These are phyloP conservation scores for Wickerhamiella parazyma DNA, from an alignment of 805 yeast species.

Conservation along the genomic window DNA sequence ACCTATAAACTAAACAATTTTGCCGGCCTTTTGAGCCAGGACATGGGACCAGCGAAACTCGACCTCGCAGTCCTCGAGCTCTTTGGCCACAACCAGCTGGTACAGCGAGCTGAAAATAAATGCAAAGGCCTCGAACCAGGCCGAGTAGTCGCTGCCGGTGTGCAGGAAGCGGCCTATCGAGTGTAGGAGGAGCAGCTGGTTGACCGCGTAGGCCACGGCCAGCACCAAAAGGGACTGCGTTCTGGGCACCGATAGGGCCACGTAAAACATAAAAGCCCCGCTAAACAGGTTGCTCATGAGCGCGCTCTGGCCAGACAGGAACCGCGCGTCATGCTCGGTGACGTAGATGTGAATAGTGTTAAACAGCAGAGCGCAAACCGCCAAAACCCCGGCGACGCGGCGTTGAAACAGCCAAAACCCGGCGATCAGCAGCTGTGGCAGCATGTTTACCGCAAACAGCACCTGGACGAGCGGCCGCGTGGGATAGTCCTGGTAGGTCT, in stretches of 20 bases:
- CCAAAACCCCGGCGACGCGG: conserved; percentile 28
- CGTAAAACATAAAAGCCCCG: conserved; percentile 14
- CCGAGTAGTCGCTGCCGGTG: conserved; percentile 11
- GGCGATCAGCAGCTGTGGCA: conserved; percentile 59
- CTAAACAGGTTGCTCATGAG: conserved; percentile 10
- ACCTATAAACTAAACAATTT: not conserved
- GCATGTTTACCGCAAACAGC: conserved; percentile 64
- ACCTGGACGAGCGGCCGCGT: conserved; percentile 74
- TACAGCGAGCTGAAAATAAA: conserved; percentile 7
- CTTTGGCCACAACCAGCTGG: conserved; percentile 8
- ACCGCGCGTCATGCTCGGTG: conserved; percentile 34
- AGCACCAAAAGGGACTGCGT: not conserved
- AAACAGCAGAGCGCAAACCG: conserved; percentile 54
- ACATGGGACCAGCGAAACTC: not conserved
- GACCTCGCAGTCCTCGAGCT: conserved; percentile 6
- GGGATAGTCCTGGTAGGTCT: conserved; percentile 60
- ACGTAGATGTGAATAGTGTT: conserved; percentile 84
- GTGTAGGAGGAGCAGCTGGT: conserved; percentile 10
- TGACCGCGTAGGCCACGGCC: conserved; percentile 4
- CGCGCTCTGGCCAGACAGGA: conserved; percentile 15
- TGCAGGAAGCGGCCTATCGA: conserved; percentile 11
- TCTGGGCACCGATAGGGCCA: not conserved
- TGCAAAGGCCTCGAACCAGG: conserved; percentile 7
- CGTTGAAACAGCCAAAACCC: conserved; percentile 20
- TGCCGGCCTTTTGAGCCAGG: not conserved